Base-by-base conservation (phyloP, 2,329 filamentous ascomycete species). In the Trichoderma arundinaceum region DNA sequence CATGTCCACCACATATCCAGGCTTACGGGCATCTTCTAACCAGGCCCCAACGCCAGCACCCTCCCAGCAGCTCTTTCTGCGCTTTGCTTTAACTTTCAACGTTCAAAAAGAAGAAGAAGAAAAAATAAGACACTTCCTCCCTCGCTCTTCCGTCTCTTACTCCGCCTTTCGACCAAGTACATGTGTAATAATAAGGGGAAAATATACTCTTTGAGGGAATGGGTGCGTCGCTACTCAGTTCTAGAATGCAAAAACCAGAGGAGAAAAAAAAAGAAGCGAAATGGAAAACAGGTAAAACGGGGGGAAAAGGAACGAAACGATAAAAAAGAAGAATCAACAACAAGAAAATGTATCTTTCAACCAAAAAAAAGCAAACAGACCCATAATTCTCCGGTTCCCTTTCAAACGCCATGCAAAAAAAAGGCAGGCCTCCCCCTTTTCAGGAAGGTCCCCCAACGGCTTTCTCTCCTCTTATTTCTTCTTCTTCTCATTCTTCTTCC, bases 321-420 rank as follows among this genome's bases (percentile, higher is more conserved):
- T 68, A 70, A 35, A 28, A 28, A 28, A 28, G 4, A 41, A 39
- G 43, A 51, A 51, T 39, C 19, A 41, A 67, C 52, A 69, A 57
- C 39, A 67, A 67, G 69, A 69, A 70, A 69, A 68, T 70, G 69
- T 68, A 66, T 69, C 66, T 68, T 62, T 48, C 49, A 53, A 46
- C 54, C 22, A 43, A 64, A 46, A 64, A 46, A 72, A 57, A 68
- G 35, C 66, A 71, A 67, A 67, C 69, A 69, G 28, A n/a, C 57
- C 44, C 68, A 58, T 39, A 19, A 68, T 69, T 67, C 66, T 69
- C 66, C 67, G 28, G 38, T 63, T 59, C 61, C 62, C 69, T 73
- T 69, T 70, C 72, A 69, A 77, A 77, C 76, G 75, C 73, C 75
- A 70, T 72, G 72, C 73, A 73, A 75, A 75, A 74, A 70, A 72